Evolutionary conservation across 148 eudicot species (phyloP).

Genomic region (Drosera capensis): DNA sequence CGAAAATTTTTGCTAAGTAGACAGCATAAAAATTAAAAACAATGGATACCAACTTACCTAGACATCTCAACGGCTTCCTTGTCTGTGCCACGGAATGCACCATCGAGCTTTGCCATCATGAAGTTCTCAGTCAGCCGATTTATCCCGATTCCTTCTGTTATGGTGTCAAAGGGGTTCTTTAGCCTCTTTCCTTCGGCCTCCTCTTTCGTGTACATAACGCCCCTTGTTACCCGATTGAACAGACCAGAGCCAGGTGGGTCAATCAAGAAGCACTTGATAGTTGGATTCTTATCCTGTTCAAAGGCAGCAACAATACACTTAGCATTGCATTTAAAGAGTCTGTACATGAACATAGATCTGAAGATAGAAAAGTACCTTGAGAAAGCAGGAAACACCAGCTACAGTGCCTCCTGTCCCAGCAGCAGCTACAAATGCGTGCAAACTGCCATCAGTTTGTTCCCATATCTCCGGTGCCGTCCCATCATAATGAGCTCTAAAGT

Average conservation of each 20-base stretch:
- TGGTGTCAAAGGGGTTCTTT: constrained; percentile 84
- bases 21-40: too few relatives aligned
- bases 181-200: constrained; percentile 96
- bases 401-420: constrained; percentile 98
- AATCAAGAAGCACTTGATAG: constrained; percentile 63
- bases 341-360: neutral
- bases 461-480: constrained; percentile 97
- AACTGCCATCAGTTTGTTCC: constrained; percentile 66
- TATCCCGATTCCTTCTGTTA: constrained; percentile 95
- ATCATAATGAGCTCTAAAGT: constrained; percentile 77
- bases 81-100: constrained; percentile 88
- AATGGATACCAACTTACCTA: constrained; percentile 38
- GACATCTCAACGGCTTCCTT: constrained; percentile 98
- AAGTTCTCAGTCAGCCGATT: constrained; percentile 84
- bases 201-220: constrained; percentile 92
- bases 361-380: constrained; percentile 38
- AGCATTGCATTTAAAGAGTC: neutral
- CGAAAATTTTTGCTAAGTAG: too few relatives aligned
- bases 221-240: constrained; percentile 88
- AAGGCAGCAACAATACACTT: neutral
- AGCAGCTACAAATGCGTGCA: constrained; percentile 87
- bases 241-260: constrained; percentile 98
- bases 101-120: constrained; percentile 75
- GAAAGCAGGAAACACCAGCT: constrained; percentile 72
- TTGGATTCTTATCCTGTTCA: constrained; percentile 56